Conservation (phyloP, 495 filamentous ascomycete species). For the Neurospora cerealis region DNA sequence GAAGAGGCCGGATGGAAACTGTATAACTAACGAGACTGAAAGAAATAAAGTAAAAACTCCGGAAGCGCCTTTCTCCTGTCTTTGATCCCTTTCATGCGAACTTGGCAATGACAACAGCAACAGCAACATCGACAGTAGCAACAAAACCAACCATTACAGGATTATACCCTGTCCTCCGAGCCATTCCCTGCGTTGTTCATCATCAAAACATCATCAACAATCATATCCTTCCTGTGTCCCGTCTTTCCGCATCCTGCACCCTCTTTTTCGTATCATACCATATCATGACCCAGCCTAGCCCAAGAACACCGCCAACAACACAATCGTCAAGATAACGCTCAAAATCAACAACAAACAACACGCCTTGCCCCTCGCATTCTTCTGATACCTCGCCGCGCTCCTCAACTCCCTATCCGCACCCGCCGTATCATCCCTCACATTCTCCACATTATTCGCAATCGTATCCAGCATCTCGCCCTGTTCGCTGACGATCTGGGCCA, state of each 20-base stretch:
- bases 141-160: conserved; percentile 1
- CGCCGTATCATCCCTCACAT: conserved; percentile 64
- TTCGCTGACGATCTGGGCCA: conserved; percentile 90
- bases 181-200: neutral
- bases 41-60: conserved; percentile 5
- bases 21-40: conserved; percentile 1
- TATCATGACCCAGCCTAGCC: conserved; percentile 31
- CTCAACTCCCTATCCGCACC: conserved; percentile 80
- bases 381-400: conserved; percentile 80
- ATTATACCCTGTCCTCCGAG: neutral
- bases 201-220: neutral
- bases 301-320: conserved; percentile 73
- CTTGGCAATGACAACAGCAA: neutral
- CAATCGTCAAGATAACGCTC: conserved; percentile 75
- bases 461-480: conserved; percentile 86
- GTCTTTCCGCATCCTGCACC: neutral
- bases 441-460: conserved; percentile 78
- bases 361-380: conserved; percentile 80
- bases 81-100: neutral
- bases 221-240: neutral
- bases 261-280: neutral
- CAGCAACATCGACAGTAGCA: neutral
- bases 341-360: conserved; percentile 90
- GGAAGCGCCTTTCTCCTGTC: conserved; percentile 4
- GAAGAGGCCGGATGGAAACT: neutral